phyloP scores from a whole-genome alignment of 129 eudicot genomes.

The Pseudognaphalium luteoalbum region DNA sequence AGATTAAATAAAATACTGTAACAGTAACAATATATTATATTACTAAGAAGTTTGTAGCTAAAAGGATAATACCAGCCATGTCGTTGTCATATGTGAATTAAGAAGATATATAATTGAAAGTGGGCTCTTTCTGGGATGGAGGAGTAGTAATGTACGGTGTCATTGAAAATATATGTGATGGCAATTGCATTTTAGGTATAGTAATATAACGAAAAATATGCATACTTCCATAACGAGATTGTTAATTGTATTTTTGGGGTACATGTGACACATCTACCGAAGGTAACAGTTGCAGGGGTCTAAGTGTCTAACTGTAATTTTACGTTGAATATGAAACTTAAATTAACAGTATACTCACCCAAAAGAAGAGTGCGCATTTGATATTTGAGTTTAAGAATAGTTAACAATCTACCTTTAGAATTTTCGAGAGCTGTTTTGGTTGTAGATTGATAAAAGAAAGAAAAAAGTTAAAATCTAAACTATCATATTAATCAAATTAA shows the following conservation, averaged over 20 bases:
- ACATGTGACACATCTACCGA: not conserved
- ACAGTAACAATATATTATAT: not conserved
- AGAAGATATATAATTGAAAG: conserved; percentile 11
- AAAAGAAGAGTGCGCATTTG: not conserved
- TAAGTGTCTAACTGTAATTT: not conserved
- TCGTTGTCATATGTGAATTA: not conserved
- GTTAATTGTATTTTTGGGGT: conserved; percentile 2
- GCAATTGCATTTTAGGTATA: not conserved
- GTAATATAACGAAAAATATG: not conserved
- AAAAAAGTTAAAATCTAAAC: too few species aligned
- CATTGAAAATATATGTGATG: not conserved
- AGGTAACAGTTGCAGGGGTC: not conserved
- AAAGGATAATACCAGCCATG: not conserved
- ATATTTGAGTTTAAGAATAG: not conserved
- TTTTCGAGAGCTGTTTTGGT: too few species aligned
- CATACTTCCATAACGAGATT: not conserved
- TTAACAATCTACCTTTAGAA: not conserved
- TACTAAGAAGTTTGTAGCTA: not conserved
- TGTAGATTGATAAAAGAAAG: too few species aligned
- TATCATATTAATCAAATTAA: too few species aligned
- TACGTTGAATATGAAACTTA: not conserved
- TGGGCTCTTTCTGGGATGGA: conserved; percentile 8
- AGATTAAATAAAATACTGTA: not conserved
- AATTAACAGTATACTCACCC: not conserved
- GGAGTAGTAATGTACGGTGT: not conserved